A percentile compares a stretch with the other conserved stretches of the same genome.
Conservation (phyloP, 495 filamentous ascomycete genomes). For the Penicillium parvum region DNA sequence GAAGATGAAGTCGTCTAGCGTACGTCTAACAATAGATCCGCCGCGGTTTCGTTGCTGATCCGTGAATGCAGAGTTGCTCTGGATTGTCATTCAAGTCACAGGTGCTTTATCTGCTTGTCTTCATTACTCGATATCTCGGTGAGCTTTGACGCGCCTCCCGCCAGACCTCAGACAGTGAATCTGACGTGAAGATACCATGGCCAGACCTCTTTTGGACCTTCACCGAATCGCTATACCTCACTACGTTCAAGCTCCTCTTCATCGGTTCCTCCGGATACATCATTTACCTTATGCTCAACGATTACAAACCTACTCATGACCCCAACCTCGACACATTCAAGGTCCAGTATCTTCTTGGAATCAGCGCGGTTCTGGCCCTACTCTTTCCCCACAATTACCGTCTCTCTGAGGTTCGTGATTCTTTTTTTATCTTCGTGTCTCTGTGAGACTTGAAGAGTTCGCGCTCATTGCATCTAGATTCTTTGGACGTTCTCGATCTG, state of each 20-base stretch:
- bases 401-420: constrained; percentile 49
- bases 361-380: constrained; percentile 70
- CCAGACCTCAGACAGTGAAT: no score
- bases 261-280: constrained; percentile 84
- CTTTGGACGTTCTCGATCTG: constrained; percentile 97
- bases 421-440: no score
- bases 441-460: not conserved
- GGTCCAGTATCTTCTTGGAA: constrained; percentile 83
- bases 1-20: constrained; percentile 90
- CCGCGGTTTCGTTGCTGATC: constrained; percentile 3
- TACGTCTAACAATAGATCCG: constrained; percentile 35
- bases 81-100: constrained; percentile 99
- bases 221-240: constrained; percentile 76
- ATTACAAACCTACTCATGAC: constrained; percentile 94
- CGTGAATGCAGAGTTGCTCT: constrained; percentile 70
- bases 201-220: constrained; percentile 87
- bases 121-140: constrained; percentile 89
- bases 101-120: constrained; percentile 87
- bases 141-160: constrained; percentile 16
- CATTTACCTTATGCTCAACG: constrained; percentile 92
- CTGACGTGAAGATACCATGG: constrained; percentile 1
- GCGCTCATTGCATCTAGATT: constrained; percentile 51
- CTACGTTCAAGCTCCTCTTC: constrained; percentile 93
- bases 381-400: constrained; percentile 82
- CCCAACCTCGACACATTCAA: constrained; percentile 95